These are phyloP conservation scores for Penicillium sp. DNA, from an alignment of 2,329 filamentous ascomycete species.

Conservation along the genomic window DNA sequence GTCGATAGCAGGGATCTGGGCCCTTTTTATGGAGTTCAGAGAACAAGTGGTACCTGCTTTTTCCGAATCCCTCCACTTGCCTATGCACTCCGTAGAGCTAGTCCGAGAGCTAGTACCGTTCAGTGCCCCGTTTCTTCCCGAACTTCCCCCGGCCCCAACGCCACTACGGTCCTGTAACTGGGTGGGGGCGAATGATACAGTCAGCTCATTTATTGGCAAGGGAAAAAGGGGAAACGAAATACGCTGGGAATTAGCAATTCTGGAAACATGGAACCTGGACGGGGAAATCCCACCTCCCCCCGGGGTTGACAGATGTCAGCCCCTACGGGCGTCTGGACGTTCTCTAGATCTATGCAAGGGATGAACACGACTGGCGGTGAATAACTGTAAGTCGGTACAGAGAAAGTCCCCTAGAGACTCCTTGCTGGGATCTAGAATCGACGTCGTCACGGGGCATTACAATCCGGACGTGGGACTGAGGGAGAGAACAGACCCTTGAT, in stretches of 20 bases:
- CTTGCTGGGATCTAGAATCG: neutral
- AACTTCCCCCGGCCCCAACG: neutral
- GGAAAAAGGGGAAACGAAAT: neutral
- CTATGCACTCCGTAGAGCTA: too few species aligned
- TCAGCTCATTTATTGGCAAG: neutral
- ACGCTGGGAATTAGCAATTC: neutral
- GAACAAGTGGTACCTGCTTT: conserved; percentile 3
- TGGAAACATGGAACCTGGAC: neutral
- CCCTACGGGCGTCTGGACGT: neutral
- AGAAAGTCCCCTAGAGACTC: neutral
- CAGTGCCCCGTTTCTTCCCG: conserved; percentile 17
- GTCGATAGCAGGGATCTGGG: conserved; percentile 29
- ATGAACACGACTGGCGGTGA: neutral
- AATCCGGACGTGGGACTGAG: conserved; percentile 9
- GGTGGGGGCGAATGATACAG: neutral
- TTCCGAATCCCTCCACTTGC: neutral
- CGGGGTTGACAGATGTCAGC: neutral
- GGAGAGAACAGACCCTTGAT: conserved; percentile 29
- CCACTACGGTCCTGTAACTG: neutral
- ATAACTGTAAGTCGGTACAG: neutral
- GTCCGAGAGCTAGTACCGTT: too few species aligned
- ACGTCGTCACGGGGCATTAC: conserved; percentile 6
- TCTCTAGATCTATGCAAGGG: neutral
- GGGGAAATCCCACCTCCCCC: neutral
- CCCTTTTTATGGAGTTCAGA: conserved; percentile 1